Evolutionary conservation across 2,329 filamentous ascomycete species (phyloP), one percentile per base, ranked within the genome.

Genomic region (Ramularia collo-cygni): DNA sequence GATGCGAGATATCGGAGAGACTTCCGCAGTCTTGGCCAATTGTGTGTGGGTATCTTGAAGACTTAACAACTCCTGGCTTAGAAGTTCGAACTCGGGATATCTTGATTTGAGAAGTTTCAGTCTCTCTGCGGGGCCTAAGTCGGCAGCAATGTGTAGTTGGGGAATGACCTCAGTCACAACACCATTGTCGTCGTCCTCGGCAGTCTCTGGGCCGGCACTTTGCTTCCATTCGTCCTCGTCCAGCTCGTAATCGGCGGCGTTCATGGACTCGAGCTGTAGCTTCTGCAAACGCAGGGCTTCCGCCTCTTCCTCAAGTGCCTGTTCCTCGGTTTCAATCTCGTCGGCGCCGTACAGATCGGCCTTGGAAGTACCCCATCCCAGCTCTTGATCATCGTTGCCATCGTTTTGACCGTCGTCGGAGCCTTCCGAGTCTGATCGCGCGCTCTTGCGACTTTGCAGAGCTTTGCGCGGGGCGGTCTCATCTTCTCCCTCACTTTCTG

Each of bases 271-370:
- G 16, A 96, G 65, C 59, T 92, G 90, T 72, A 95, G 95, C 64
- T 88, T 81, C 62, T 96, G 90, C 44, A 98, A 65, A 46, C 87
- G 75, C 61, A 83, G 81, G 3, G 90, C 92, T 62, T 98, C 93
- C 8, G 75, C 79, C 64, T 98, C 93, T 69, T 98, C 92, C 57
- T 92, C 89, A 21, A 93, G 65, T 1, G 92, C 92, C 64, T 82
- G 79, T 44, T 77, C 75, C 55, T 83, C 79, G 1, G 77, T 81
- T 55, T 82, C 77, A 42, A 82, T 80, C 8, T 68, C 68, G 63
- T 98, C 90, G 51, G 87, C 85, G 67, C 94, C 77, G 65, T 98
- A 98, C 66, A 95, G 94, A 54, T 95, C 90, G 46, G 83, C 83
- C 61, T 79, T 90, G 2, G 85, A 88, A 4, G 83, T 76, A 19